A percentile compares a stretch with the other conserved stretches of the same genome.
Conservation (phyloP, 2,329 filamentous ascomycete species). For the Venturia carpophila region DNA sequence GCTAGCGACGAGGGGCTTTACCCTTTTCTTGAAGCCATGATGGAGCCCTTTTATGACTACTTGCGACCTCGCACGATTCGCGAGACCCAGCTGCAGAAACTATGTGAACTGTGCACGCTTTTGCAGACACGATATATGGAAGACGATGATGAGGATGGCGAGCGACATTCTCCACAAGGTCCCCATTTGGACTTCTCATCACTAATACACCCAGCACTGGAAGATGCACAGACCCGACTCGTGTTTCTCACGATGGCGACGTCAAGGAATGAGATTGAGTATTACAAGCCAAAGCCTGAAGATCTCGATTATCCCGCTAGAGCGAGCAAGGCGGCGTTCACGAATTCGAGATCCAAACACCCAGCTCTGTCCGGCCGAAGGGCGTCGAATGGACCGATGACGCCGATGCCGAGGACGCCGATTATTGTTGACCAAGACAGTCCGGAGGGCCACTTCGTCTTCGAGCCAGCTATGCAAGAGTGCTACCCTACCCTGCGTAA, state of each 20-base stretch:
- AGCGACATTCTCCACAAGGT: slow-evolving; percentile 41
- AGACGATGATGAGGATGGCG: slow-evolving; percentile 42
- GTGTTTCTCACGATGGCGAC: slow-evolving; percentile 58
- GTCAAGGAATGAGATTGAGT: slow-evolving; percentile 59
- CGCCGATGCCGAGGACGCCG: slow-evolving; percentile 41
- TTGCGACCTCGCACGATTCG: slow-evolving; percentile 58
- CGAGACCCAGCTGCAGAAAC: slow-evolving; percentile 56
- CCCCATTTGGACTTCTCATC: slow-evolving; percentile 55
- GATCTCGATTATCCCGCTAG: slow-evolving; percentile 55
- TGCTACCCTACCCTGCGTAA: slow-evolving; percentile 62
- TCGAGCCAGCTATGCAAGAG: slow-evolving; percentile 48
- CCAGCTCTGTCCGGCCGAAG: slow-evolving; percentile 49
- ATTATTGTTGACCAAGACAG: slow-evolving; percentile 47
- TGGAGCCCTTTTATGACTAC: slow-evolving; percentile 60
- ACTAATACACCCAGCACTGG: slow-evolving; percentile 56
- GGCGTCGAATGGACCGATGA: slow-evolving; percentile 34
- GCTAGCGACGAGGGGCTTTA: slow-evolving; percentile 55
- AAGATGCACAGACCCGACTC: slow-evolving; percentile 59
- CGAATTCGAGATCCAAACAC: slow-evolving; percentile 26
- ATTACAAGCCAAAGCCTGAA: slow-evolving; percentile 56
- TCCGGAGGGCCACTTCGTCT: slow-evolving; percentile 44
- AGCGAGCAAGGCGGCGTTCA: slow-evolving; percentile 22
- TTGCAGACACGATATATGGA: slow-evolving; percentile 59
- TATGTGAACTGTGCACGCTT: slow-evolving; percentile 59
- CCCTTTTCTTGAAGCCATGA: slow-evolving; percentile 59